Evolutionary conservation across 2,329 filamentous ascomycete genomes (phyloP).

Genomic region (Penicillium nordicum): DNA sequence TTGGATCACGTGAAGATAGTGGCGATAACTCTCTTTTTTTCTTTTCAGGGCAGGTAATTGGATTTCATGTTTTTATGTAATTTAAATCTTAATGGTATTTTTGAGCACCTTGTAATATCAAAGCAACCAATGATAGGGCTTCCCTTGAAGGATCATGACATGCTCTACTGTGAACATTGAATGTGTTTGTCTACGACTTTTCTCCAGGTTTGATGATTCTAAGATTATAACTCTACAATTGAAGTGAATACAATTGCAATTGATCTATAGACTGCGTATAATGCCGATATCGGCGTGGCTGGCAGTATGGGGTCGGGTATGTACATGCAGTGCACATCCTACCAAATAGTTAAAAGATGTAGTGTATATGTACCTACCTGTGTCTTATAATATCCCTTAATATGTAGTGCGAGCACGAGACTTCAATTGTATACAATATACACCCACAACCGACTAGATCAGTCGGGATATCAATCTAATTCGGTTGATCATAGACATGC

Average conservation of each 20-base stretch:
- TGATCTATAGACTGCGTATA: not conserved
- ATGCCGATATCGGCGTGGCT: constrained; percentile 18
- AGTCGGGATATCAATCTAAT: constrained; percentile 11
- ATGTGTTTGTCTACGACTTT: not conserved
- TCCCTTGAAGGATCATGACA: constrained; percentile 9
- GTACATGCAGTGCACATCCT: constrained; percentile 16
- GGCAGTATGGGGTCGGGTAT: constrained; percentile 9
- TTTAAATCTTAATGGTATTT: not conserved
- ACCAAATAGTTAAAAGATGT: not conserved
- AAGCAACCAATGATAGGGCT: not conserved
- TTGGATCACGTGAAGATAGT: constrained; percentile 17
- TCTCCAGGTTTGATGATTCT: not conserved
- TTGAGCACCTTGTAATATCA: not conserved
- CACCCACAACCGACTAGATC: constrained; percentile 2
- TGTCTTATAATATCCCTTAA: not conserved
- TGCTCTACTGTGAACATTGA: not conserved
- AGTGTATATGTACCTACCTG: not conserved
- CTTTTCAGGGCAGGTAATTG: not conserved
- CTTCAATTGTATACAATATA: not conserved
- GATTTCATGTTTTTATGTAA: not conserved
- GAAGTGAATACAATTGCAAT: not conserved
- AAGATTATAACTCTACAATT: not conserved
- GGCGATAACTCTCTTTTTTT: not conserved
- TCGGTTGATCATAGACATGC: constrained; percentile 2
- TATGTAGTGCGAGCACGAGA: not conserved